Conservation (phyloP, 768 basidiomycete species). For the Lentinula detonsa region DNA sequence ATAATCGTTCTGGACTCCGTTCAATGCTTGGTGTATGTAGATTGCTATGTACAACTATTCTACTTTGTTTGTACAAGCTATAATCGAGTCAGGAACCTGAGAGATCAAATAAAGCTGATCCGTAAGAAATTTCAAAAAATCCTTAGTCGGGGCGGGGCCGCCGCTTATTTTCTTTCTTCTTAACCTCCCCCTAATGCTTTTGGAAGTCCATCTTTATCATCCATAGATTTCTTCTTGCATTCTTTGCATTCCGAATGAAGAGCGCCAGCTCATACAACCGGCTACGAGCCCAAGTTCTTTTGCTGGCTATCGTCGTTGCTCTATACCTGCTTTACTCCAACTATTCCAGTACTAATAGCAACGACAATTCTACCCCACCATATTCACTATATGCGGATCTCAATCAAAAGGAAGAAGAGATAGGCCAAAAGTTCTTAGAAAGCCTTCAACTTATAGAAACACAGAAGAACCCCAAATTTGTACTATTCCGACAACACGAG, state of each 20-base stretch:
- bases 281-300: not conserved
- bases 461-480: constrained; percentile 26
- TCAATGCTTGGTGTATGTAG: too few relatives aligned
- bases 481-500: constrained; percentile 37
- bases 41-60: too few relatives aligned
- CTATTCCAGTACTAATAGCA: not conserved
- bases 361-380: constrained; percentile 27
- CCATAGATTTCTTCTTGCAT: not conserved
- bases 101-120: not conserved
- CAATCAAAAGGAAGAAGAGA: constrained; percentile 20
- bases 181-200: not conserved
- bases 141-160: not conserved
- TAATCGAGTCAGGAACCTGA: too few relatives aligned
- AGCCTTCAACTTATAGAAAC: constrained; percentile 13
- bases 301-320: constrained; percentile 17
- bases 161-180: not conserved
- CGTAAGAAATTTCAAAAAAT: not conserved
- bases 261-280: not conserved
- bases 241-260: not conserved
- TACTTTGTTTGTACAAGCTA: too few relatives aligned
- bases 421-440: constrained; percentile 19
- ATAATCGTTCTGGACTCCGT: too few relatives aligned
- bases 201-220: not conserved
- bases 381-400: constrained; percentile 30
- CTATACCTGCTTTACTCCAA: constrained; percentile 18